These are phyloP conservation scores for Hypericum perforatum DNA, from an alignment of 345 rosid species.

Conservation along the genomic window DNA sequence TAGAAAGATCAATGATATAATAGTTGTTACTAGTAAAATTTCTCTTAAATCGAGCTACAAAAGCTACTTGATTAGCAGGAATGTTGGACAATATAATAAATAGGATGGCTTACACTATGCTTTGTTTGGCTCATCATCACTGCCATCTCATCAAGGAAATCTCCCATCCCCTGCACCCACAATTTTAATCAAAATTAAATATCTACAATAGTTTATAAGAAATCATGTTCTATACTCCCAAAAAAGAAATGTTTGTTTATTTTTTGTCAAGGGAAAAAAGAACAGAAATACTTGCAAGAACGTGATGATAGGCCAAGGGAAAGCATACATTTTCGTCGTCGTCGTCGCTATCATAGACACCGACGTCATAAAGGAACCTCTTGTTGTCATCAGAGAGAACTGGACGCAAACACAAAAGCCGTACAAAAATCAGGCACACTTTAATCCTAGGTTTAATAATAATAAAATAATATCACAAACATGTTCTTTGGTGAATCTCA, in stretches of 20 bases:
- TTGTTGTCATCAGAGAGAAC: conserved; percentile 80
- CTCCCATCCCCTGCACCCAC: conserved; percentile 77
- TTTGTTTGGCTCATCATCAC: conserved; percentile 71
- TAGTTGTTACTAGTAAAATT: too few relatives aligned
- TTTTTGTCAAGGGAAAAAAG: background rate
- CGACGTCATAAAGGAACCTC: conserved; percentile 90
- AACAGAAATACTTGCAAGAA: background rate
- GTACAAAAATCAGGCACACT: conserved; percentile 8
- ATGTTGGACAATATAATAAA: background rate
- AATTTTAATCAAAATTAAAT: background rate
- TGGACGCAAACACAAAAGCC: conserved; percentile 14
- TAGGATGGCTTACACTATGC: conserved; percentile 37
- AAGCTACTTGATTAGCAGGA: conserved; percentile 4
- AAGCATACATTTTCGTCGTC: conserved; percentile 53
- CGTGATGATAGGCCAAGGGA: background rate
- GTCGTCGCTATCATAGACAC: conserved; percentile 70
- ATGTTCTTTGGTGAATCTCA: too few relatives aligned
- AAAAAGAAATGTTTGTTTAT: background rate
- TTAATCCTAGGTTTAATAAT: background rate
- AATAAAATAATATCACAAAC: too few relatives aligned
- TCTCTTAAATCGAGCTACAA: too few relatives aligned
- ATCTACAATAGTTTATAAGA: background rate
- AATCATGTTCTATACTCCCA: background rate
- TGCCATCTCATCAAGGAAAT: conserved; percentile 82
- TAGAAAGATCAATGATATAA: too few relatives aligned